A percentile compares a stretch with the other conserved stretches of the same genome.
Evolutionary conservation across 179 eudicot genomes (phyloP).

Genomic region (Silene noctiflora): DNA sequence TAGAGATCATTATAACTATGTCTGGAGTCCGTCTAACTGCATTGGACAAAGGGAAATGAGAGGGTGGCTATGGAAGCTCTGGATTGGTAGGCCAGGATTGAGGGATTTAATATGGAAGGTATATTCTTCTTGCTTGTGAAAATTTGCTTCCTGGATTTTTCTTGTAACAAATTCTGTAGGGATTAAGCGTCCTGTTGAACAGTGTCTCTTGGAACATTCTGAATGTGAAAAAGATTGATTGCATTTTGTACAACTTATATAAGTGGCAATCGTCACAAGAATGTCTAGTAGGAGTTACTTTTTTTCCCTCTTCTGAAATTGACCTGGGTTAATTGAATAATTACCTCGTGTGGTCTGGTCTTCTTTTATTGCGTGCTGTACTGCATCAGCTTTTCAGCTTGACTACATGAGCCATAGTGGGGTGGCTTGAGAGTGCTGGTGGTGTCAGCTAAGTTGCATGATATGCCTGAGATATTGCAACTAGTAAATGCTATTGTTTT

Average conservation of each 20-base stretch:
- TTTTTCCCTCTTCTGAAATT: no score
- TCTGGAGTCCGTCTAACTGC: constrained; percentile 78
- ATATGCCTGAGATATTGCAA: background rate
- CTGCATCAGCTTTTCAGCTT: background rate
- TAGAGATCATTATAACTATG: constrained; percentile 73
- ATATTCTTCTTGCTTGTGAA: constrained; percentile 14
- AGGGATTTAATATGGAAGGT: constrained; percentile 96
- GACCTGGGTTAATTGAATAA: background rate
- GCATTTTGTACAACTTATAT: background rate
- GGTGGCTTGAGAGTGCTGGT: background rate
- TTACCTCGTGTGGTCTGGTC: background rate
- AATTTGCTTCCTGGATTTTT: background rate
- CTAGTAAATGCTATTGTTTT: background rate
- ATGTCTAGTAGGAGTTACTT: background rate
- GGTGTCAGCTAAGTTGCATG: background rate
- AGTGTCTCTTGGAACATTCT: background rate
- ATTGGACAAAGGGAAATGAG: constrained; percentile 91
- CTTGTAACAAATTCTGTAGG: background rate
- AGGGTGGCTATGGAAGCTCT: constrained; percentile 82
- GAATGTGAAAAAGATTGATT: background rate
- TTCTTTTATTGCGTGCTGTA: background rate
- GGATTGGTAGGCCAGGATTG: constrained; percentile 65
- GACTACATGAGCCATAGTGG: background rate
- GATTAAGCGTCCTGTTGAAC: background rate
- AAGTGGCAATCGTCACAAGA: background rate